Percentiles rank a stretch among this genome's conserved stretches.
Conservation (phyloP, 2,329 filamentous ascomycete genomes). For the Trichoderma citrinoviride region DNA sequence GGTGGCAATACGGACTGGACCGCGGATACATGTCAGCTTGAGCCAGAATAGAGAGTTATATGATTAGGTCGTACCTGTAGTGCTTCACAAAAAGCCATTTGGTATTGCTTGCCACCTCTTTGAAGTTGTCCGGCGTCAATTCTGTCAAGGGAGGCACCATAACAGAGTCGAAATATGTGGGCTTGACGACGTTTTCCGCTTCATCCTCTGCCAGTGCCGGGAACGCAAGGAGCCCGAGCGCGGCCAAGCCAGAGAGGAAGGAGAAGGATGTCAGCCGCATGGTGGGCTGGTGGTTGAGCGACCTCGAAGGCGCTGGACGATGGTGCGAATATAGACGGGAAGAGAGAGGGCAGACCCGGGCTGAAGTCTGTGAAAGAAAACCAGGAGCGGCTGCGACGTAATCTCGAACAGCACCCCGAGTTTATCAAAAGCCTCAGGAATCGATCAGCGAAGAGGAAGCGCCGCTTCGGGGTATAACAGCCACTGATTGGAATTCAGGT, state of each 20-base stretch:
- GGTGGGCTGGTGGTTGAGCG: constrained; percentile 21
- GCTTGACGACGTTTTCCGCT: constrained; percentile 40
- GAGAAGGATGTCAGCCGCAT: constrained; percentile 42
- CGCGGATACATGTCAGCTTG: constrained; percentile 29
- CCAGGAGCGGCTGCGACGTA: background rate
- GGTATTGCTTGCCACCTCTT: constrained; percentile 52
- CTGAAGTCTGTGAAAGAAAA: background rate
- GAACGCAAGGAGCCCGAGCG: constrained; percentile 27
- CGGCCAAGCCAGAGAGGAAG: constrained; percentile 46
- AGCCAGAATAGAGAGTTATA: background rate
- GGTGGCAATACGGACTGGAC: constrained; percentile 59
- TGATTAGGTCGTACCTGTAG: constrained; percentile 55
- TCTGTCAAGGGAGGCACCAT: constrained; percentile 64
- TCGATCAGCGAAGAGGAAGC: background rate
- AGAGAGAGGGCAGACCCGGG: background rate
- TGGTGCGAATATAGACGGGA: background rate
- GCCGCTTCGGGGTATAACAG: background rate
- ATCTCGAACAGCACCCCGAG: background rate
- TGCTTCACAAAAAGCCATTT: constrained; percentile 61
- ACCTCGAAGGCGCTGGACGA: background rate
- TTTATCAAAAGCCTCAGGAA: background rate
- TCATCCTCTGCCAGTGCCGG: background rate
- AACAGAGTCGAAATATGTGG: constrained; percentile 64
- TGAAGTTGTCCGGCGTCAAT: constrained; percentile 56
- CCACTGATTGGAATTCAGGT: too few species aligned